These are phyloP conservation scores for Cladorrhinum sp. DNA, from an alignment of 2,329 filamentous ascomycete species.

Conservation along the genomic window DNA sequence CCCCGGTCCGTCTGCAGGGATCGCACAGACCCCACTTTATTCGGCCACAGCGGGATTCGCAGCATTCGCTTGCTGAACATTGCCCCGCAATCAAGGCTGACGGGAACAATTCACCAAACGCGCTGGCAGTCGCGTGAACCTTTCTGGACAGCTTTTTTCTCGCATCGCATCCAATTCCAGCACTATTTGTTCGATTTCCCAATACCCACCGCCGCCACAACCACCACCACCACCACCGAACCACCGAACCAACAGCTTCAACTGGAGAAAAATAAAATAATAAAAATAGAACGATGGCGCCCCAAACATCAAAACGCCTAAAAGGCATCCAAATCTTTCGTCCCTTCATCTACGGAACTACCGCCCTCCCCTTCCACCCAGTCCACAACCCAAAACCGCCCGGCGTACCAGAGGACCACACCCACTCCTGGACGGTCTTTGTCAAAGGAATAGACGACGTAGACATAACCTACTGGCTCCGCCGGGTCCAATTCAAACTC, in stretches of 20 bases:
- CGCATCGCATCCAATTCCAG: no score
- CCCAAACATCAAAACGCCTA: constrained; percentile 60
- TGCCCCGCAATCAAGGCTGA: constrained; percentile 25
- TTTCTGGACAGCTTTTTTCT: no score
- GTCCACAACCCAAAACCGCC: constrained; percentile 73
- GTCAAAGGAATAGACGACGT: constrained; percentile 86
- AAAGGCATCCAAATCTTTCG: constrained; percentile 63
- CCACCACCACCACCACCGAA: background rate
- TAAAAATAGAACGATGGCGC: constrained; percentile 57
- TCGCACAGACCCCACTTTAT: constrained; percentile 10
- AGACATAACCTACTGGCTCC: constrained; percentile 92
- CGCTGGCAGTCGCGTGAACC: background rate
- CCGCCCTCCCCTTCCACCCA: constrained; percentile 76
- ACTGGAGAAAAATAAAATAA: background rate
- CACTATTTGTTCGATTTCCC: no score
- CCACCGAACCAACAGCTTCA: constrained; percentile 11
- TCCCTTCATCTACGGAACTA: constrained; percentile 72
- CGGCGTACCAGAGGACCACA: constrained; percentile 82
- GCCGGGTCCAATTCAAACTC: constrained; percentile 96
- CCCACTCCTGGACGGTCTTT: constrained; percentile 94
- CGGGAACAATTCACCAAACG: background rate
- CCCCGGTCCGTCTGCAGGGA: constrained; percentile 9
- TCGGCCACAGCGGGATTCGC: background rate
- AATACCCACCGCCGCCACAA: no score
- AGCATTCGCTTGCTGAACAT: background rate